phyloP scores from a whole-genome alignment of 78 protist genomes.

The Diacronema lutheri region DNA sequence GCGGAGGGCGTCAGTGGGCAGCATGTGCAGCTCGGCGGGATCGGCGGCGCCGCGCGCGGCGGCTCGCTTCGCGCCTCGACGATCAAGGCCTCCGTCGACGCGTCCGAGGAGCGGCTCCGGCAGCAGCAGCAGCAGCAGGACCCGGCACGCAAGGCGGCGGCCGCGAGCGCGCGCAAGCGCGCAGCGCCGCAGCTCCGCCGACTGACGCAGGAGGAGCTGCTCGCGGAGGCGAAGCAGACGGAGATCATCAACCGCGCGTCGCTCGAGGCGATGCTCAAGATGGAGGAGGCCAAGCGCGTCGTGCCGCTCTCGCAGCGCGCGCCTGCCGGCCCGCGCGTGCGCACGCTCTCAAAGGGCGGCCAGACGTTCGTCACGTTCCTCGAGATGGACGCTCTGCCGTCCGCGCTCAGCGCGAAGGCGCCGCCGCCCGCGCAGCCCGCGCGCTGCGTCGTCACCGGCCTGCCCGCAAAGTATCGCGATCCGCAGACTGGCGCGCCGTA shows the following conservation, averaged over 20 bases:
- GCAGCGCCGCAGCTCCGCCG: slow-evolving; percentile 1
- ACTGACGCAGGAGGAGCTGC: slow-evolving; percentile 2
- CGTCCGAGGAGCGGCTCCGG: not conserved
- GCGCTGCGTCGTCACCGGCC: not conserved
- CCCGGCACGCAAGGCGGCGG: not conserved
- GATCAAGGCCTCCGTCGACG: no score
- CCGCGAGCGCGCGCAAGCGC: not conserved
- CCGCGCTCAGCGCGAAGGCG: no score
- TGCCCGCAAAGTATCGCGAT: not conserved
- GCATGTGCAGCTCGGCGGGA: no score
- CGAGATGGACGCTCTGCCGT: no score
- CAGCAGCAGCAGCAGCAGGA: no score
- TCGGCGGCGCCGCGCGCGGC: no score
- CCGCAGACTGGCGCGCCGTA: not conserved
- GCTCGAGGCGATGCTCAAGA: not conserved
- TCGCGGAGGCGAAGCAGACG: slow-evolving; percentile 18
- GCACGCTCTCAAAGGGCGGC: no score
- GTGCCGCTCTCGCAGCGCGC: no score
- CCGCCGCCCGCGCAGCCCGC: no score
- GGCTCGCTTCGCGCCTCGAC: slow-evolving; percentile 18
- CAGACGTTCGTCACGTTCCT: no score
- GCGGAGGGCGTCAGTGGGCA: no score
- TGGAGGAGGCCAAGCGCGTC: slow-evolving; percentile 5
- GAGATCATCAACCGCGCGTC: slow-evolving; percentile 18
- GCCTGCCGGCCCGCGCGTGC: not conserved